phyloP scores from a whole-genome alignment of 768 basidiomycete species.

The Phaffia australis region DNA sequence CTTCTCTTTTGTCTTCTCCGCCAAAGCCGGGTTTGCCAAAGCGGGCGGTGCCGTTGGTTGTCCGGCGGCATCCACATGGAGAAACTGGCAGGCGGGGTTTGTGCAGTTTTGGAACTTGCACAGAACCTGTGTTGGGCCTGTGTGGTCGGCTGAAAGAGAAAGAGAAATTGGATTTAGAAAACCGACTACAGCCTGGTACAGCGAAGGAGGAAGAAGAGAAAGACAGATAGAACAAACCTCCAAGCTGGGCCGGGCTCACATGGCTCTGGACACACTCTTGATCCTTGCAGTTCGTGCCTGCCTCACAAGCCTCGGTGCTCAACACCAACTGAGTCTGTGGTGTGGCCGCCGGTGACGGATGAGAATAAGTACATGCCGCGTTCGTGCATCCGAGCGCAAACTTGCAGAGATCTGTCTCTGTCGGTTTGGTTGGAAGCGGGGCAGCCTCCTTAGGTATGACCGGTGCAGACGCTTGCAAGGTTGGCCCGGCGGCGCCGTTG shows the following conservation, averaged over 20 bases:
- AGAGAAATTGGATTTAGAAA: background rate
- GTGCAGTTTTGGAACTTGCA: constrained; percentile 40
- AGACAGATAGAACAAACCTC: constrained; percentile 43
- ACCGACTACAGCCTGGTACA: too few relatives aligned
- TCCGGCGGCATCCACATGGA: constrained; percentile 37
- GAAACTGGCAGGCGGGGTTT: constrained; percentile 37
- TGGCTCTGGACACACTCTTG: constrained; percentile 87
- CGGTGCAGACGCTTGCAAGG: constrained; percentile 22
- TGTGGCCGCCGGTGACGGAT: constrained; percentile 94
- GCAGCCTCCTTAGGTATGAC: constrained; percentile 16
- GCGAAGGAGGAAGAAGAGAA: background rate
- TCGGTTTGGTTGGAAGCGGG: constrained; percentile 37
- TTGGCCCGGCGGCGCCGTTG: background rate
- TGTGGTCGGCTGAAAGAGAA: background rate
- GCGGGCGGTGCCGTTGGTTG: constrained; percentile 37
- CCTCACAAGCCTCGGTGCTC: constrained; percentile 84
- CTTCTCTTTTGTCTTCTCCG: constrained; percentile 20
- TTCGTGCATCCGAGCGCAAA: constrained; percentile 85
- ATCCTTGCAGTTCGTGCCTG: constrained; percentile 78
- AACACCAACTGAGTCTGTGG: constrained; percentile 88
- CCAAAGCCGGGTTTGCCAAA: constrained; percentile 30
- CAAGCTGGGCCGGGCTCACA: constrained; percentile 71
- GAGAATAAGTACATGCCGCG: constrained; percentile 75
- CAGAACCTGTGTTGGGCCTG: constrained; percentile 27
- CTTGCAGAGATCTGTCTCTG: constrained; percentile 59